phyloP scores from a whole-genome alignment of 2,329 filamentous ascomycete genomes.

The Sclerotiophoma versabilis region DNA sequence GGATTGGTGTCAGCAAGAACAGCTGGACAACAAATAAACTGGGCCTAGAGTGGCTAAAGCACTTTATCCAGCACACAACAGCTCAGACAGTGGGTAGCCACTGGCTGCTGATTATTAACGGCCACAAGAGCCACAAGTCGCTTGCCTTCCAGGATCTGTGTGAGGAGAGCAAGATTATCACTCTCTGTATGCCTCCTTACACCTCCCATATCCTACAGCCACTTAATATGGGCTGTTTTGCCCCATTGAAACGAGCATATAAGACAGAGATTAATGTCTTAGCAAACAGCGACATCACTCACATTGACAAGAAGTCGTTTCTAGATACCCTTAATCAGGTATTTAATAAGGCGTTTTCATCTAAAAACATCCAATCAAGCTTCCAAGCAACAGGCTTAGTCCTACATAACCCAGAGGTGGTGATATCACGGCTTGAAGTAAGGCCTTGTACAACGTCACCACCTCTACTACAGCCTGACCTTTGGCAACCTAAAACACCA shows the following conservation, averaged over 20 bases:
- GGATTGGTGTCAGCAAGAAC: conserved; percentile 41
- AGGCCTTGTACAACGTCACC: conserved; percentile 20
- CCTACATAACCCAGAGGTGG: conserved; percentile 39
- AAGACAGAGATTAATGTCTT: conserved; percentile 17
- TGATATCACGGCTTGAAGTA: no score
- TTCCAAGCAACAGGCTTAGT: conserved; percentile 45
- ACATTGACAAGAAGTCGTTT: conserved; percentile 12
- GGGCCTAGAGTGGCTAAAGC: conserved; percentile 44
- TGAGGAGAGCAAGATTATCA: not conserved
- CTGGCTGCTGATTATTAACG: conserved; percentile 8
- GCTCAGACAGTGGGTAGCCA: conserved; percentile 16
- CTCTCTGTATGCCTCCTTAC: not conserved
- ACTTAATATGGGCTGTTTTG: not conserved
- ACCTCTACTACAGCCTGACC: not conserved
- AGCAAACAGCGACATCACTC: not conserved
- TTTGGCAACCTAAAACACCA: conserved; percentile 18
- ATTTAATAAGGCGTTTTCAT: conserved; percentile 7
- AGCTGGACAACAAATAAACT: conserved; percentile 46
- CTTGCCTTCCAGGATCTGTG: conserved; percentile 18
- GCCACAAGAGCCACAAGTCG: conserved; percentile 24
- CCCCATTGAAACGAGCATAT: conserved; percentile 43
- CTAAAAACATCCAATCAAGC: conserved; percentile 33
- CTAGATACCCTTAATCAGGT: not conserved
- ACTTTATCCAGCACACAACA: conserved; percentile 48
- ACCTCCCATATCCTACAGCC: not conserved